A percentile compares a stretch with the other conserved stretches of the same genome.
phyloP scores from a whole-genome alignment of 176 grass and related monocot species.

The Raddia distichophylla region DNA sequence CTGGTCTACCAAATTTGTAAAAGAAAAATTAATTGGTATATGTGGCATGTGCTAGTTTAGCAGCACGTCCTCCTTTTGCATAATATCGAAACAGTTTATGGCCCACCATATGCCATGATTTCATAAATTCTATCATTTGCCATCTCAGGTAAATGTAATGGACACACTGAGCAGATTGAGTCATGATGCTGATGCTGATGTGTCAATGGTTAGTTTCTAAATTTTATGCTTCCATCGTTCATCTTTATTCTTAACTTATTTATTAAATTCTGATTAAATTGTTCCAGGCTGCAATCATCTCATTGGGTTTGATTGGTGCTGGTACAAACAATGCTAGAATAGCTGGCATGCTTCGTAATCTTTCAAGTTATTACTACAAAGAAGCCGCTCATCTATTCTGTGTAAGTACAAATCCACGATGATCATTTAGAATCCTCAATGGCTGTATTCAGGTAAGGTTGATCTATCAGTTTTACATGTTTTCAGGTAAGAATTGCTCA shows the following conservation, averaged over 20 bases:
- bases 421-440: not conserved
- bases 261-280: slow-evolving; percentile 27
- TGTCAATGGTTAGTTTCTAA: slow-evolving; percentile 71
- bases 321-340: slow-evolving; percentile 99
- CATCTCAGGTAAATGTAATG: slow-evolving; percentile 92
- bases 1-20: not conserved
- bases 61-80: slow-evolving; percentile 1
- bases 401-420: slow-evolving; percentile 55
- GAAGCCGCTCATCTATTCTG: slow-evolving; percentile 98
- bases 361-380: slow-evolving; percentile 99
- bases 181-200: slow-evolving; percentile 95
- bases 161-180: slow-evolving; percentile 98
- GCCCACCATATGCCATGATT: not conserved
- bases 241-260: not conserved
- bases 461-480: slow-evolving; percentile 34
- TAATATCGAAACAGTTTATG: slow-evolving; percentile 6
- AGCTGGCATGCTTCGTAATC: slow-evolving; percentile 96
- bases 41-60: not conserved
- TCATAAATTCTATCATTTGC: slow-evolving; percentile 8
- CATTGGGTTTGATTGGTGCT: slow-evolving; percentile 92
- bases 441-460: slow-evolving; percentile 9
- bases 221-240: not conserved
- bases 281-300: slow-evolving; percentile 81
- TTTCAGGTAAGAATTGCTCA: slow-evolving; percentile 95
- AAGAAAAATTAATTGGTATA: not conserved